A percentile compares a stretch with the other conserved stretches of the same genome.
Conservation (phyloP, 2,329 filamentous ascomycete genomes). For the Endothia cerciana region DNA sequence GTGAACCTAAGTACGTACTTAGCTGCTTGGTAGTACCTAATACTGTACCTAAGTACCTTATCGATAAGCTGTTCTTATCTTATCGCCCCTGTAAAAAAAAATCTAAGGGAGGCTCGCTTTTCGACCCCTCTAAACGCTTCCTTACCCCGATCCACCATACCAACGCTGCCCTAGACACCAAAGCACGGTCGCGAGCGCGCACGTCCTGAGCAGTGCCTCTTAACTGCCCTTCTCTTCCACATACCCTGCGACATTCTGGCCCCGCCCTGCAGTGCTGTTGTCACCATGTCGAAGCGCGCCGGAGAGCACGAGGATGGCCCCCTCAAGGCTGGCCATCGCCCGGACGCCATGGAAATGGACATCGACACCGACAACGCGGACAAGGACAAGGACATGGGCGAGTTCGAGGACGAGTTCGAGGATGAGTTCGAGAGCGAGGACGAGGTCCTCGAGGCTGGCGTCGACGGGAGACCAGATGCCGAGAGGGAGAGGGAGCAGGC, state of each 20-base stretch:
- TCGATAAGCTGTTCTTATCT: slow-evolving; percentile 3
- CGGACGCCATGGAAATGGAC: slow-evolving; percentile 71
- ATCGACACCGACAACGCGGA: slow-evolving; percentile 55
- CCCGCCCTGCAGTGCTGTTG: neutral
- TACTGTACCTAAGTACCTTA: no score
- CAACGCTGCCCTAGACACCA: neutral
- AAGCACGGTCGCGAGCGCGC: neutral
- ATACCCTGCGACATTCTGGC: neutral
- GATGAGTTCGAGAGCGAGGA: slow-evolving; percentile 88
- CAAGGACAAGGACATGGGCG: slow-evolving; percentile 63
- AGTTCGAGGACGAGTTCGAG: slow-evolving; percentile 96
- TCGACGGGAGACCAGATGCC: slow-evolving; percentile 88
- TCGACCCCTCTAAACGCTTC: neutral
- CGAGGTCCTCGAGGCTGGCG: slow-evolving; percentile 91
- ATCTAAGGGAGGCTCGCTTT: no score
- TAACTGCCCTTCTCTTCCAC: no score
- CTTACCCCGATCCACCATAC: neutral
- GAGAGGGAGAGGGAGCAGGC: slow-evolving; percentile 89
- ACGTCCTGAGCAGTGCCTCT: no score
- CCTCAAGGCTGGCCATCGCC: slow-evolving; percentile 64
- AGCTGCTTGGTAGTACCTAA: no score
- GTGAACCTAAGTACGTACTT: no score
- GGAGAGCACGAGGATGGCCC: slow-evolving; percentile 55
- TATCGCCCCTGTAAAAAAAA: neutral
- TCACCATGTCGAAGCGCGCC: slow-evolving; percentile 63